Evolutionary conservation across 345 rosid genomes (phyloP).

Genomic region (Atalantia buxifolia): DNA sequence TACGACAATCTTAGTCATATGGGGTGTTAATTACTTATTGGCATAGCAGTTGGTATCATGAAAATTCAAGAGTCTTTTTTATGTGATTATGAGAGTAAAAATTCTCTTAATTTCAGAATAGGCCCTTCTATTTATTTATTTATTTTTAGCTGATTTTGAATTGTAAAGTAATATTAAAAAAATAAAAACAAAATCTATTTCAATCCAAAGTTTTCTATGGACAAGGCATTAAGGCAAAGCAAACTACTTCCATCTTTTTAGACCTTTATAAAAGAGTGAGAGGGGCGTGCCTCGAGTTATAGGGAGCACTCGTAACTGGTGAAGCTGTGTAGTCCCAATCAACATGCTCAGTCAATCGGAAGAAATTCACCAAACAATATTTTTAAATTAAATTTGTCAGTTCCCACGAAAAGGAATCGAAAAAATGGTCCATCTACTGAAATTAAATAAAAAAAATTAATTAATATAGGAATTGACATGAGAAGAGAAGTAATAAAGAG

Average conservation of each 20-base stretch:
- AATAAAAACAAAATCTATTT: neutral
- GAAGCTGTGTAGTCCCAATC: neutral
- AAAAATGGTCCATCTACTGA: neutral
- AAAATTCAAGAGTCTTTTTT: rapidly evolving
- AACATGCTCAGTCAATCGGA: neutral
- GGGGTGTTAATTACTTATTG: too few relatives aligned
- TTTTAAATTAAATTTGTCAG: too few relatives aligned
- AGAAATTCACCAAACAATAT: neutral
- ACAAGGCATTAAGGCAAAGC: neutral
- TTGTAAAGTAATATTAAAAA: neutral
- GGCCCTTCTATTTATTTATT: too few relatives aligned
- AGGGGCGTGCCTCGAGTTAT: too few relatives aligned
- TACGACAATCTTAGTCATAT: too few relatives aligned
- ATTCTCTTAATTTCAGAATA: too few relatives aligned
- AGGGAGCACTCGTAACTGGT: neutral
- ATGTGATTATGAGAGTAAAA: too few relatives aligned
- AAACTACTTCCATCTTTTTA: neutral
- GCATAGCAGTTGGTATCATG: too few relatives aligned
- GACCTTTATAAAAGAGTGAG: neutral
- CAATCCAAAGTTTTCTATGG: neutral
- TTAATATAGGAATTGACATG: neutral
- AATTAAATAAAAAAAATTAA: neutral
- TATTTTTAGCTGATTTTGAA: too few relatives aligned
- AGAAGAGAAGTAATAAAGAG: neutral
- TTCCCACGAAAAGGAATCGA: neutral